Evolutionary conservation across 2,329 filamentous ascomycete genomes (phyloP).

Genomic region (Fusarium clavum): DNA sequence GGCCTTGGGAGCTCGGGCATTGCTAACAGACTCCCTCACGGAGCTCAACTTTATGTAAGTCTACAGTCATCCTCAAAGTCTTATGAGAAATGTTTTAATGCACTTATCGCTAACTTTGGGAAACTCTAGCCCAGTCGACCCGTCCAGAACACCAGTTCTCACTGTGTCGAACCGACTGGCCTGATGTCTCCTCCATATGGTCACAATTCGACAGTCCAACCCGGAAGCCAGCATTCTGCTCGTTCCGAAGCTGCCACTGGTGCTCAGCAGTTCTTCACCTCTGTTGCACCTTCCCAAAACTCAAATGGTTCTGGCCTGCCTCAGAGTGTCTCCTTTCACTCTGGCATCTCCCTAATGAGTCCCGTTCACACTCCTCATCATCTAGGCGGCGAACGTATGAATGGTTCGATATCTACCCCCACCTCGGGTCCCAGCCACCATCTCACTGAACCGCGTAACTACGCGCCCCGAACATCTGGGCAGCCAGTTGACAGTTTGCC

Average conservation of each 20-base stretch:
- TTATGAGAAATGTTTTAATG: not conserved
- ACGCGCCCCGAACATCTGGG: slow-evolving; percentile 52
- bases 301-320: slow-evolving; percentile 16
- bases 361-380: slow-evolving; percentile 37
- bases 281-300: slow-evolving; percentile 12
- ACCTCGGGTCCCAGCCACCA: slow-evolving; percentile 26
- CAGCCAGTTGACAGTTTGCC: slow-evolving; percentile 45
- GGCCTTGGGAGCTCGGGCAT: slow-evolving; percentile 7
- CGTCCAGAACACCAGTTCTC: not conserved
- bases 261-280: slow-evolving; percentile 26
- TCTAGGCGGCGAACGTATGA: not conserved
- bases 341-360: slow-evolving; percentile 27
- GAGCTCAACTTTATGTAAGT: slow-evolving; percentile 27
- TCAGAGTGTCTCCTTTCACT: slow-evolving; percentile 32
- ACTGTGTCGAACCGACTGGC: not conserved
- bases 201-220: slow-evolving; percentile 5
- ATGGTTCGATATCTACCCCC: slow-evolving; percentile 19
- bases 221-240: slow-evolving; percentile 1
- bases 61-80: not conserved
- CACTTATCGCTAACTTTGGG: slow-evolving; percentile 11
- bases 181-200: slow-evolving; percentile 17
- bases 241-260: slow-evolving; percentile 2
- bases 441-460: slow-evolving; percentile 57
- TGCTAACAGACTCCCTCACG: slow-evolving; percentile 14
- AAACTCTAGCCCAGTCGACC: slow-evolving; percentile 1